phyloP scores from a whole-genome alignment of 305 asterid species.

The Fraxinus nigra region DNA sequence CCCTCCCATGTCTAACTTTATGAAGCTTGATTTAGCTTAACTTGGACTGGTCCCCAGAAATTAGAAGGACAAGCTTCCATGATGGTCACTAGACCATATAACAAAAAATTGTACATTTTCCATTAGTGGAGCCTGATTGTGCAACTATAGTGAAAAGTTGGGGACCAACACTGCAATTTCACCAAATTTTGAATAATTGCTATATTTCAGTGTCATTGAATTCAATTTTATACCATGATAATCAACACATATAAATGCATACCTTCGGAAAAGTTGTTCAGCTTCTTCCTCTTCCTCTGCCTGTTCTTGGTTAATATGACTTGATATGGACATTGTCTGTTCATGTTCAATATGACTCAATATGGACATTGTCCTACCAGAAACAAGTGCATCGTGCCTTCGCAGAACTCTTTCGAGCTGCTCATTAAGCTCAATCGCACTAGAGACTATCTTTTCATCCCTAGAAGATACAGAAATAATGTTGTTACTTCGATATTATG shows the following conservation, averaged over 20 bases:
- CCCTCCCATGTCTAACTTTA: background rate
- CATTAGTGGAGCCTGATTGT: background rate
- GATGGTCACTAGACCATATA: background rate
- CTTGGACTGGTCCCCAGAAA: background rate
- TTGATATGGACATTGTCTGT: slow-evolving; percentile 50
- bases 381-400: slow-evolving; percentile 72
- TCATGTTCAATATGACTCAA: slow-evolving; percentile 37
- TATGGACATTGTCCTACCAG: slow-evolving; percentile 50
- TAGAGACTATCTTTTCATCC: slow-evolving; percentile 70
- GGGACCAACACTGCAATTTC: background rate
- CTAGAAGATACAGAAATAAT: slow-evolving; percentile 30
- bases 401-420: slow-evolving; percentile 73
- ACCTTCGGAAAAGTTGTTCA: slow-evolving; percentile 89
- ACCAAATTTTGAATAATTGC: background rate
- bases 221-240: background rate
- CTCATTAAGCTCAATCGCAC: slow-evolving; percentile 85
- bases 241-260: background rate
- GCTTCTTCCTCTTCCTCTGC: slow-evolving; percentile 61
- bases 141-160: background rate
- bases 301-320: slow-evolving; percentile 45
- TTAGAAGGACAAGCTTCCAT: background rate
- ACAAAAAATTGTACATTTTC: background rate
- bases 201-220: background rate
- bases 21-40: background rate
- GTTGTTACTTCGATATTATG: background rate